These are phyloP conservation scores for Phytophthora idaei DNA, from an alignment of 352 stramenopile genomes.

Conservation along the genomic window DNA sequence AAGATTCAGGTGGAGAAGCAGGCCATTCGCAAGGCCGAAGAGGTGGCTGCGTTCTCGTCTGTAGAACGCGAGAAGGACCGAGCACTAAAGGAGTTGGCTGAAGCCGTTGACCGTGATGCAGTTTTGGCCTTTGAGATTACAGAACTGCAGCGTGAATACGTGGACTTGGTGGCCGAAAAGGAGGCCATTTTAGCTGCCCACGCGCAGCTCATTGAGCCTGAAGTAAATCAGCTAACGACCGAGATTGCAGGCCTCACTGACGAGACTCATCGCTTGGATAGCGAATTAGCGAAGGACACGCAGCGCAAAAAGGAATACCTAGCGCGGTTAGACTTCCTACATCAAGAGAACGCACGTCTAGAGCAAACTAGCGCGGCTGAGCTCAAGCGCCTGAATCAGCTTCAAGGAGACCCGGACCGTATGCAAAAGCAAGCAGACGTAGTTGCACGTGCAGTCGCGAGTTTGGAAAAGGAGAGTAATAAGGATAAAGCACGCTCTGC, in stretches of 20 bases:
- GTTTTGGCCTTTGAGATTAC: constrained; percentile 89
- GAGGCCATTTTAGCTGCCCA: constrained; percentile 81
- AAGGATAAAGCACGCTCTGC: constrained; percentile 45
- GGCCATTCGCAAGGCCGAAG: constrained; percentile 82
- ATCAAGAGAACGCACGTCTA: constrained; percentile 66
- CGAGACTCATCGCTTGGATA: constrained; percentile 73
- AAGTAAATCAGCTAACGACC: constrained; percentile 73
- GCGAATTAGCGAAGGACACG: constrained; percentile 72
- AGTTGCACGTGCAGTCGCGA: constrained; percentile 77
- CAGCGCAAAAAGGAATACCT: constrained; percentile 71
- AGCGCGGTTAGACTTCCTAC: constrained; percentile 61
- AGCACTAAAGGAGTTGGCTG: constrained; percentile 75
- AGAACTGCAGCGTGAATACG: constrained; percentile 84
- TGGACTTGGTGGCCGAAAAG: constrained; percentile 72
- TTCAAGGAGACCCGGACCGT: constrained; percentile 80
- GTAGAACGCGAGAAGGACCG: constrained; percentile 86
- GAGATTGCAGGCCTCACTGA: constrained; percentile 70
- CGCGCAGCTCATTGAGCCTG: constrained; percentile 83
- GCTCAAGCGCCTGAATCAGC: constrained; percentile 64
- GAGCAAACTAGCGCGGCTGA: constrained; percentile 50
- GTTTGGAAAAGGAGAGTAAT: constrained; percentile 71
- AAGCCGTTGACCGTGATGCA: constrained; percentile 80
- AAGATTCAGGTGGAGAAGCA: constrained; percentile 91
- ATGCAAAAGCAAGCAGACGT: constrained; percentile 88
- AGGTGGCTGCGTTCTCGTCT: constrained; percentile 70